Evolutionary conservation across 208 protist species (phyloP).

Genomic region (Acanthamoeba triangularis): DNA sequence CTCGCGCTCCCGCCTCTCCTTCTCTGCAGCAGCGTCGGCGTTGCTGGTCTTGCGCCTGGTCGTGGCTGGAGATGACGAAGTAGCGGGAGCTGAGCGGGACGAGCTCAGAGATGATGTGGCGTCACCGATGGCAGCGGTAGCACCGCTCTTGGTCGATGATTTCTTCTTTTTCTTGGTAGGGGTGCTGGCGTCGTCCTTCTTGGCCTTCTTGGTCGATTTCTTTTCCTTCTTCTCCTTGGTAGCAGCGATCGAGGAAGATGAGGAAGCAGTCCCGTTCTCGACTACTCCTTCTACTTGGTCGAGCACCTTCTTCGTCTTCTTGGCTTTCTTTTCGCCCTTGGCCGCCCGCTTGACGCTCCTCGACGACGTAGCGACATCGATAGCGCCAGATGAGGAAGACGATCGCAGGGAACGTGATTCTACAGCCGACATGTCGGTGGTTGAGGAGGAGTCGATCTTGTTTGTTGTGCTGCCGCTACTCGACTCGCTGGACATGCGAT

Average conservation of each 20-base stretch:
- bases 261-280: background rate
- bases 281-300: too few relatives aligned
- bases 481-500: background rate
- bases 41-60: background rate
- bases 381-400: background rate
- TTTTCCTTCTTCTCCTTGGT: constrained; percentile 31
- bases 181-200: constrained; percentile 13
- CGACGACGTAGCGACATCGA: background rate
- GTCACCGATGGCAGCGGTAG: background rate
- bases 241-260: background rate
- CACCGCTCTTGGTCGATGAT: background rate
- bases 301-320: background rate
- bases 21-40: background rate
- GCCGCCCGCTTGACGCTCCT: background rate
- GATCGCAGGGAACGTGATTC: constrained; percentile 49
- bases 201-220: background rate
- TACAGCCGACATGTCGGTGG: constrained; percentile 15
- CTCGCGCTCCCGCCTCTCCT: background rate
- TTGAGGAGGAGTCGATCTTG: background rate
- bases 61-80: background rate
- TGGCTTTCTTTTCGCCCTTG: constrained; percentile 20
- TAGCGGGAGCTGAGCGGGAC: background rate
- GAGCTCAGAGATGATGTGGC: background rate
- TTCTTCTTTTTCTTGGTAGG: constrained; percentile 52
- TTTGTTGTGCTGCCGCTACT: background rate